These are phyloP conservation scores for Synchytrium microbalum DNA, from an alignment of 371 early-diverging fungal genomes.

Conservation along the genomic window DNA sequence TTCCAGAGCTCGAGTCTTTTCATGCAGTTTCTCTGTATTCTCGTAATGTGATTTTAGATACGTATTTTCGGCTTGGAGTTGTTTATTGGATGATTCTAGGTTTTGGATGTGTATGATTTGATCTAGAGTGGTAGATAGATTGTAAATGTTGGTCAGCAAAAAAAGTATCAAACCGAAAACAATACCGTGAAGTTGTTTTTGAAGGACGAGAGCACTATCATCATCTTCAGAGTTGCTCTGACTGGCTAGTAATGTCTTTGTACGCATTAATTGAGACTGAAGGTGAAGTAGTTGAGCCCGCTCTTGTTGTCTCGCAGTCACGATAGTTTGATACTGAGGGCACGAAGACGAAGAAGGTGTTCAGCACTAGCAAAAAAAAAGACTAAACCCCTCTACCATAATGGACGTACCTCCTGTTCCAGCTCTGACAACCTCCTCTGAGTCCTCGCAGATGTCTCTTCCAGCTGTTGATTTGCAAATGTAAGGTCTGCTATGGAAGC, in stretches of 20 bases:
- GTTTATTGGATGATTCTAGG: conserved; percentile 31
- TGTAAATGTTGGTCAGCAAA: conserved; percentile 12
- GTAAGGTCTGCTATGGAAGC: not conserved
- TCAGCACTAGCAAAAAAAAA: too few species aligned
- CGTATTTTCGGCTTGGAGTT: conserved; percentile 21
- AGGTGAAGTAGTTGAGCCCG: not conserved
- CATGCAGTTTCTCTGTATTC: conserved; percentile 27
- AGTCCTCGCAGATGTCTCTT: not conserved
- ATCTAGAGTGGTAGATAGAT: conserved; percentile 15
- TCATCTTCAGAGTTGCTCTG: not conserved
- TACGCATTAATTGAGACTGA: not conserved
- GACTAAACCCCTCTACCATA: too few species aligned
- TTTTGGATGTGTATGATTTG: conserved; percentile 33
- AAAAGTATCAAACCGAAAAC: conserved; percentile 9
- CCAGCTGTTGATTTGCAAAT: not conserved
- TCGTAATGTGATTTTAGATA: conserved; percentile 22
- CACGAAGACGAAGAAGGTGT: too few species aligned
- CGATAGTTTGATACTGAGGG: not conserved
- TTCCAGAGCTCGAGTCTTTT: conserved; percentile 32
- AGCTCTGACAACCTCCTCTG: not conserved
- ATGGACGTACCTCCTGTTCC: not conserved
- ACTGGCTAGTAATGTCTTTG: not conserved
- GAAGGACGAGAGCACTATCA: conserved; percentile 2
- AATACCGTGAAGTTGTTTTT: conserved; percentile 15
- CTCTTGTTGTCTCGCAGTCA: not conserved